Conservation (phyloP, 768 basidiomycete genomes). For the Punctularia strigosozonata region DNA sequence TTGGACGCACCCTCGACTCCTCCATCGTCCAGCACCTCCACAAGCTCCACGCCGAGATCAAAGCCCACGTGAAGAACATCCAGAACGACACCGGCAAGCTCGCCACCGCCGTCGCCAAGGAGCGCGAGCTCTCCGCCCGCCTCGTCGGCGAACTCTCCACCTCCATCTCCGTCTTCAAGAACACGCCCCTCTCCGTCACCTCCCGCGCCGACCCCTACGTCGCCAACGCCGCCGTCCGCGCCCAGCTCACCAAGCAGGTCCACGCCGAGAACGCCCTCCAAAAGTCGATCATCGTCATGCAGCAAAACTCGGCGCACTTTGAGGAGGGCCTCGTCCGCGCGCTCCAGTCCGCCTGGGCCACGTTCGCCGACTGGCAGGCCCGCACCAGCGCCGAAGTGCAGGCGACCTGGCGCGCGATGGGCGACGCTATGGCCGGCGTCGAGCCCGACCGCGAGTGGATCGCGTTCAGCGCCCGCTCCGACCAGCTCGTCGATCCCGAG, state of each 20-base stretch:
- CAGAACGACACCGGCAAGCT: slow-evolving; percentile 94
- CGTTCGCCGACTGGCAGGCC: slow-evolving; percentile 88
- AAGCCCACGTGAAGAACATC: slow-evolving; percentile 95
- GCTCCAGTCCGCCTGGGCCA: slow-evolving; percentile 94
- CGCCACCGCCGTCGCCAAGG: slow-evolving; percentile 83
- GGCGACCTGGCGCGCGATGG: slow-evolving; percentile 62
- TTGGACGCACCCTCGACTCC: slow-evolving; percentile 91
- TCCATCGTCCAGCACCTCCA: slow-evolving; percentile 97
- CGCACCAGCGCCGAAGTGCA: slow-evolving; percentile 67
- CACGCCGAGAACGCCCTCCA: slow-evolving; percentile 97
- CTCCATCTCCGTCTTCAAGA: slow-evolving; percentile 85
- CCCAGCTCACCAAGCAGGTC: slow-evolving; percentile 84
- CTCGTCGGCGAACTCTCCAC: slow-evolving; percentile 81
- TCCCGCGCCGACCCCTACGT: slow-evolving; percentile 76
- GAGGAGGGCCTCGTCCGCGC: slow-evolving; percentile 94
- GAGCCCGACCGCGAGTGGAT: slow-evolving; percentile 93
- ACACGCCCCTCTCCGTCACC: slow-evolving; percentile 81
- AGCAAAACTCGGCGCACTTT: slow-evolving; percentile 93
- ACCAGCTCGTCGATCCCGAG: slow-evolving; percentile 94
- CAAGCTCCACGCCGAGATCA: slow-evolving; percentile 90
- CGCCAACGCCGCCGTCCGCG: slow-evolving; percentile 57
- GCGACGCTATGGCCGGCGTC: slow-evolving; percentile 64
- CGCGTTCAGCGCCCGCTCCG: slow-evolving; percentile 82
- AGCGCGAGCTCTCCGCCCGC: slow-evolving; percentile 79
- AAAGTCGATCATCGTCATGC: slow-evolving; percentile 96